Conservation (phyloP, 192 early-diverging fungal genomes). For the Dimargaris xerosporica region DNA sequence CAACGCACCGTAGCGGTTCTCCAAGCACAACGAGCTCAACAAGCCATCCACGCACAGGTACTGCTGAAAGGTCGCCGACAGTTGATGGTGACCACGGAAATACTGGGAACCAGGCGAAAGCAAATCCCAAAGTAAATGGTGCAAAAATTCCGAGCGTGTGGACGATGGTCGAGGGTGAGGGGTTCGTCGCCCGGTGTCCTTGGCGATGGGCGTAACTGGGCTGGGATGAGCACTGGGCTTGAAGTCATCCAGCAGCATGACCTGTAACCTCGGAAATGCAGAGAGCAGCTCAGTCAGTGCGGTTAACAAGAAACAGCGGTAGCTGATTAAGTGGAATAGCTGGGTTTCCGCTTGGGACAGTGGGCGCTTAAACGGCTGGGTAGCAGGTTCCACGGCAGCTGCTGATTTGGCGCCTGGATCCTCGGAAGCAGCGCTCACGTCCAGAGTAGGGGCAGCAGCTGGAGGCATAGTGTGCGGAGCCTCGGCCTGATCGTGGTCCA, state of each 20-base stretch:
- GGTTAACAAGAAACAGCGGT: conserved; percentile 71
- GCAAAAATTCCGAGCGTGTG: conserved; percentile 25
- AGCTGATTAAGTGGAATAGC: conserved; percentile 17
- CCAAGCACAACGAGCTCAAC: conserved; percentile 24
- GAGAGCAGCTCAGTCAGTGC: conserved; percentile 74
- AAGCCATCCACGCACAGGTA: conserved; percentile 22
- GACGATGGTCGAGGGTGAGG: conserved; percentile 12
- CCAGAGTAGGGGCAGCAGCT: not conserved
- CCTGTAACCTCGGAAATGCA: conserved; percentile 50
- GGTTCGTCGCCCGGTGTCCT: not conserved
- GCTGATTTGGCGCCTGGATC: not conserved
- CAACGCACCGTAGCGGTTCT: conserved; percentile 10
- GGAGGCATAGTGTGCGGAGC: not conserved
- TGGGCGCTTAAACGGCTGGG: not conserved
- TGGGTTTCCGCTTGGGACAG: not conserved
- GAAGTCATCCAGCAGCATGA: conserved; percentile 17
- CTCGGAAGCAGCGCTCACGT: not conserved
- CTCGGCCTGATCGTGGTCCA: not conserved
- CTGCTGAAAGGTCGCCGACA: not conserved
- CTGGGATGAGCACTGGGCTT: not conserved
- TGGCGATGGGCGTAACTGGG: conserved; percentile 12
- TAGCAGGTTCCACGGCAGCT: not conserved
- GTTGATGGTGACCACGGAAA: not conserved
- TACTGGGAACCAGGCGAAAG: conserved; percentile 14
- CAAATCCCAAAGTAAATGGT: conserved; percentile 28